A percentile compares a stretch with the other conserved stretches of the same genome.
These are phyloP conservation scores for Sclerotinia spermophila DNA, from an alignment of 2,329 filamentous ascomycete genomes.

Conservation along the genomic window DNA sequence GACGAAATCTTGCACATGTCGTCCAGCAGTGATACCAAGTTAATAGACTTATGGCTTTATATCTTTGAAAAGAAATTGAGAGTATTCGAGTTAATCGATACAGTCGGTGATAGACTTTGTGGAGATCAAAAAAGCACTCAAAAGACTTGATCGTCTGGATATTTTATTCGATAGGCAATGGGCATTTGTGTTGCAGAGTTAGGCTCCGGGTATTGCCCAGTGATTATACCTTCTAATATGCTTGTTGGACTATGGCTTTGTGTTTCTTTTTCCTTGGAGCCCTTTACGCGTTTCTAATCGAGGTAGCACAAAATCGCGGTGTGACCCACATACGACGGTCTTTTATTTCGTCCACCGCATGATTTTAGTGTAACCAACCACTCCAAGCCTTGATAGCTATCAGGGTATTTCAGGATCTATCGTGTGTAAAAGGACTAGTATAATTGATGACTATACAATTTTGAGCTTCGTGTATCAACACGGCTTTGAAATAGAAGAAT, in stretches of 20 bases:
- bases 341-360: neutral
- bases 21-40: no score
- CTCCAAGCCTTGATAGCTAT: no score
- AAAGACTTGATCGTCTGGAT: neutral
- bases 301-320: neutral
- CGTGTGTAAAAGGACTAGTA: no score
- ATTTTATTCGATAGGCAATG: neutral
- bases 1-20: constrained; percentile 7
- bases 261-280: neutral
- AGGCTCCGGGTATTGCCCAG: neutral
- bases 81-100: neutral
- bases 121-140: neutral
- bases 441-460: no score
- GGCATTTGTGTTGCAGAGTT: neutral
- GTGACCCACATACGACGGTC: no score
- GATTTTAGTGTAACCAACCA: neutral
- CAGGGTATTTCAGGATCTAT: no score
- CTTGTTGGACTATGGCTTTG: neutral
- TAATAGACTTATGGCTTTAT: no score
- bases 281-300: neutral
- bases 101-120: neutral
- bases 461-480: neutral
- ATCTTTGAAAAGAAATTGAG: no score
- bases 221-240: neutral
- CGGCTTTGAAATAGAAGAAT: neutral